Evolutionary conservation across 257 asterid species (phyloP), one percentile per base, ranked within the genome.

Genomic region (Rubia yunnanensis): DNA sequence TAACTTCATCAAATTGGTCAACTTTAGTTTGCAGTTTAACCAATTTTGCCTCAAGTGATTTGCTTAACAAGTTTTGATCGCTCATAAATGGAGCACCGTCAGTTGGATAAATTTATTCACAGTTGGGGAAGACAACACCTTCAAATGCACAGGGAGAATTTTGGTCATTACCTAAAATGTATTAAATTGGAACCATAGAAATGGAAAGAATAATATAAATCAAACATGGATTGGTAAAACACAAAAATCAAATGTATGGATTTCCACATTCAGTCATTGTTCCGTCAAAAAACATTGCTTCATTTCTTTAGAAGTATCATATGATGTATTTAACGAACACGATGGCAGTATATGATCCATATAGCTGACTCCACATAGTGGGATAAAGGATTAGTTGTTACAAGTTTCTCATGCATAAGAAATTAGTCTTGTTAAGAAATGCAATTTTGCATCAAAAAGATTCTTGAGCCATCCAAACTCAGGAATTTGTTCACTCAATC

Each of bases 31-130:
- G 95, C 72, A 77, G 70, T 68, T 86, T 92, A 49, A 77, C 73
- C 55, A 83, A 72, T 81, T 82, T 79, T 64, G 88, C 94, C 71
- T 92, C 95, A 20, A 79, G 86, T 32, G 96, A 82, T 78, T 86
- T 92, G 48, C 74, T 82, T 35, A 49, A 39, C 70, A 92, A 80
- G 49, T 71, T 86, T 67, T 92, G 88, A 4, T 92, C 95, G 55
- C 92, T 76, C 63, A 82, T 79, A n/a, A n/a, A n/a, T n/a, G n/a
- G n/a, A n/a, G n/a, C n/a, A n/a, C n/a, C n/a, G n/a, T n/a, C n/a
- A n/a, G n/a, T n/a, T n/a, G n/a, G n/a, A n/a, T n/a, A n/a, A n/a
- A n/a, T n/a, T n/a, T n/a, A n/a, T n/a, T n/a, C n/a, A n/a, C n/a
- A n/a, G n/a, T n/a, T n/a, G n/a, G n/a, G n/a, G n/a, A n/a, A n/a